Evolutionary conservation across 352 stramenopile genomes (phyloP).

Genomic region (Phytophthora hibernalis): DNA sequence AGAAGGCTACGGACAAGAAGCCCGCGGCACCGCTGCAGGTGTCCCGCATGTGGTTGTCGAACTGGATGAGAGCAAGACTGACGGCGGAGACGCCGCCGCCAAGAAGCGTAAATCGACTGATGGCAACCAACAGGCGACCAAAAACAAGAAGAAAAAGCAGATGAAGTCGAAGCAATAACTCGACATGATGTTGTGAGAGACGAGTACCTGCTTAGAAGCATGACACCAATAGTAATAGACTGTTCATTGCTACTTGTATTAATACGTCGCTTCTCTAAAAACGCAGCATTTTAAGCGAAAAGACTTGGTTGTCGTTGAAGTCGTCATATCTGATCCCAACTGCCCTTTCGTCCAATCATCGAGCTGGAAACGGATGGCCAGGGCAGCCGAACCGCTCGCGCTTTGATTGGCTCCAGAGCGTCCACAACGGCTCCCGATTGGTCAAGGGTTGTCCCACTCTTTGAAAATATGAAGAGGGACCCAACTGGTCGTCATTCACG

Average conservation of each 20-base stretch:
- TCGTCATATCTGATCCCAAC: constrained; percentile 7
- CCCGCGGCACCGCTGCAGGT: constrained; percentile 33
- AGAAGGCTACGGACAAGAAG: constrained; percentile 38
- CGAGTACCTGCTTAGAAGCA: not conserved
- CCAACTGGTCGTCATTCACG: constrained; percentile 16
- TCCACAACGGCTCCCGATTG: constrained; percentile 14
- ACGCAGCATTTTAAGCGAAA: not conserved
- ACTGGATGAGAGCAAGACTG: constrained; percentile 42
- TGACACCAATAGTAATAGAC: constrained; percentile 29
- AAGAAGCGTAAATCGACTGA: constrained; percentile 37
- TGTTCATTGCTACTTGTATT: constrained; percentile 30
- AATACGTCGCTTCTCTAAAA: not conserved
- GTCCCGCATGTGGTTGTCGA: constrained; percentile 78
- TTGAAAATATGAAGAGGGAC: constrained; percentile 26
- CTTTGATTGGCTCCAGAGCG: constrained; percentile 17
- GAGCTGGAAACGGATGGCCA: constrained; percentile 16
- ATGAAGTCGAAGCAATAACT: constrained; percentile 40
- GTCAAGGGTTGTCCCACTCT: constrained; percentile 9
- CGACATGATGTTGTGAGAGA: not conserved
- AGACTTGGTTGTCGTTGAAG: constrained; percentile 27
- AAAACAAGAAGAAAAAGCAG: constrained; percentile 37
- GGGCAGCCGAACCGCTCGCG: constrained; percentile 1
- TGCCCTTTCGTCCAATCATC: constrained; percentile 10
- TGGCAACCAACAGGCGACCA: constrained; percentile 25
- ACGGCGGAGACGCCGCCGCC: constrained; percentile 8